Base-by-base conservation (phyloP, 2,329 filamentous ascomycete species). In the Sporothrix mexicana region DNA sequence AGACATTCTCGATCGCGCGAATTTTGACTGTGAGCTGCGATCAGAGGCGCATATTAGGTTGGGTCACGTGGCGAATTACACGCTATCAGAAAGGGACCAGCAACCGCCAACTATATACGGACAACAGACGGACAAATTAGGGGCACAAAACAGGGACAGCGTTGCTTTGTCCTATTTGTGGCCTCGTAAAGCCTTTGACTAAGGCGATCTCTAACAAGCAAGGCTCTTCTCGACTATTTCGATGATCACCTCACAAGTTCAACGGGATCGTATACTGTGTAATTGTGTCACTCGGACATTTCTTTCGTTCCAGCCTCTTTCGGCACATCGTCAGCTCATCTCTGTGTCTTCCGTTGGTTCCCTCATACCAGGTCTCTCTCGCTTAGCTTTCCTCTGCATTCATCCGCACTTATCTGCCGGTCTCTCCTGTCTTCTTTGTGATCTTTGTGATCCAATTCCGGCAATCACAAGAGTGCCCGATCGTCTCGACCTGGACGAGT, bases 1-100 rank as follows among this genome's bases (percentile, higher is more conserved):
- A 53, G 45, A 30, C 64, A 68, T 30, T 53, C 45, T 49, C 64
- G 64, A 68, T 68, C 64, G 64, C 25, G 45, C 64, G 45, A 10
- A 17, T 25, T 9, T n/a, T 20, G 61, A 25, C 61, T 47, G 13
- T 23, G 25, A 66, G 61, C 10, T 43, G 61, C 61, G 61, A 66
- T 66, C 61, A 66, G 57, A 62, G 17, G 30, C 30, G 17, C 57
- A 20, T 62, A 12, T 41, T 62, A 17, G 5, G 36, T 45, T 2
- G 20, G 10, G 15, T 66, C 61, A 66, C 61, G 61, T 66, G 61
- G 47, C 6, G 5, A 47, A n/a, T 47, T 25, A 25, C 61, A 15
- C 61, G 10, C 3, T n/a, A 6, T 7, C 61, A 36, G 30, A 36
- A 4, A 45, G 17, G 17, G n/a, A 9, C n/a, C 36, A 23, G 9